Base-by-base conservation (phyloP, 2,329 filamentous ascomycete genomes). In the Pseudophaeomoniella oleicola region DNA sequence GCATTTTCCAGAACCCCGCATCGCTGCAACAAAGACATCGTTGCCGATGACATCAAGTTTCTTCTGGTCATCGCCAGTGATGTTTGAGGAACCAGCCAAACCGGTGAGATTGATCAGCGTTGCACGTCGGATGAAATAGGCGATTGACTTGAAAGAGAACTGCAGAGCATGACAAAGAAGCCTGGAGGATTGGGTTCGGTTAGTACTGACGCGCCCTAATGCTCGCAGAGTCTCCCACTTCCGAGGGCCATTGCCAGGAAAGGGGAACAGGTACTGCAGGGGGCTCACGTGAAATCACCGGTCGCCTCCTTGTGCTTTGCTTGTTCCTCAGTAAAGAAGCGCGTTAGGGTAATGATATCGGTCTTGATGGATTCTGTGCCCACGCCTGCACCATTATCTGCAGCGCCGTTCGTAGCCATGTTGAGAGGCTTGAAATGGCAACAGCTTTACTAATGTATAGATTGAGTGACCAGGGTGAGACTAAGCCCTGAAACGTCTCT, bases 31-130 rank as follows among this genome's bases (percentile, higher is more conserved):
- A 67, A 98, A 98, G 51, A 98, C 72, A 58, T 98, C 90, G 59
- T 98, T 96, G 58, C 87, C 88, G 56, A 98, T 96, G 41, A 98
- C 88, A 58, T 98, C 90, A 44, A 98, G 83, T 68, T 98, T 98
- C 76, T 98, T 98, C 62, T 98, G 90, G 58, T 96, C 90, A 60
- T 98, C 90, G 46, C 90, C 90, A 3, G 90, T 96, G 37, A 72
- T 84, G 65, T 98, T 98, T 47, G 86, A 84, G 42, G 88, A 90
- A 41, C 90, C 90, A 43, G 90, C 90, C 34, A 98, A 77, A 42
- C 90, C 90, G 36, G 85, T 92, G 43, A 98, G 75, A 69, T 94
- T 94, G 66, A 96, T 88, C 46, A 98, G 69, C 16, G 85, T 88
- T 22, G 88, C 86, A 59, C 90, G 81, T 52, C 88, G 87, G 62